A percentile compares a stretch with the other conserved stretches of the same genome.
Evolutionary conservation across 2,329 filamentous ascomycete genomes (phyloP).

Genomic region (Pseudomassariella vexata): DNA sequence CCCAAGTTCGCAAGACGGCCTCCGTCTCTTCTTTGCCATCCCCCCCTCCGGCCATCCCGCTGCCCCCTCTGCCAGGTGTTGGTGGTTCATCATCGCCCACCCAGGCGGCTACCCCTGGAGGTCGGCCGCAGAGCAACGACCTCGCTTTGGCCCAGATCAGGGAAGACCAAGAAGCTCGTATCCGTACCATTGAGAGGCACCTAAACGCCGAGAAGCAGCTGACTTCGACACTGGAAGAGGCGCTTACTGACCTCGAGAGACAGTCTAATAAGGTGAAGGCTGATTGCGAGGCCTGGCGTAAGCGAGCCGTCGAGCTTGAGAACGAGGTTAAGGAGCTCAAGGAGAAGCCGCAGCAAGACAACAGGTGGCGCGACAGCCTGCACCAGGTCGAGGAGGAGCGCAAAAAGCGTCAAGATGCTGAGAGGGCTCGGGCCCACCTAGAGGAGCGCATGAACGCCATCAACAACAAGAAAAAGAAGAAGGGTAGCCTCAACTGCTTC

Average conservation of each 20-base stretch:
- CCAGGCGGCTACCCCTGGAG: constrained; percentile 41
- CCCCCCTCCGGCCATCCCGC: constrained; percentile 90
- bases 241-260: constrained; percentile 85
- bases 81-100: constrained; percentile 43
- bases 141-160: constrained; percentile 70
- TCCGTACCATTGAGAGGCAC: constrained; percentile 95
- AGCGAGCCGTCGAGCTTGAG: constrained; percentile 74
- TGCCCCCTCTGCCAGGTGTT: constrained; percentile 76
- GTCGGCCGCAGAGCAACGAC: constrained; percentile 78
- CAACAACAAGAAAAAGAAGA: constrained; percentile 92
- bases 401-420: constrained; percentile 83
- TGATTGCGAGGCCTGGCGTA: constrained; percentile 86
- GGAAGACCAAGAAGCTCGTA: constrained; percentile 92
- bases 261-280: constrained; percentile 88
- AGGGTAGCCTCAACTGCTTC: constrained; percentile 95
- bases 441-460: constrained; percentile 93
- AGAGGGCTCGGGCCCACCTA: constrained; percentile 80
- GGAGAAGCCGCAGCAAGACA: constrained; percentile 48
- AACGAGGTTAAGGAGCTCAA: constrained; percentile 62
- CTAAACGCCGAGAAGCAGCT: constrained; percentile 93
- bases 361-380: constrained; percentile 56
- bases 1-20: constrained; percentile 76
- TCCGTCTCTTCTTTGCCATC: constrained; percentile 83
- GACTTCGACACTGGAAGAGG: constrained; percentile 90
- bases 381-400: constrained; percentile 95